Base-by-base conservation (phyloP, 192 early-diverging fungal species). In the Backusella tuberculispora region DNA sequence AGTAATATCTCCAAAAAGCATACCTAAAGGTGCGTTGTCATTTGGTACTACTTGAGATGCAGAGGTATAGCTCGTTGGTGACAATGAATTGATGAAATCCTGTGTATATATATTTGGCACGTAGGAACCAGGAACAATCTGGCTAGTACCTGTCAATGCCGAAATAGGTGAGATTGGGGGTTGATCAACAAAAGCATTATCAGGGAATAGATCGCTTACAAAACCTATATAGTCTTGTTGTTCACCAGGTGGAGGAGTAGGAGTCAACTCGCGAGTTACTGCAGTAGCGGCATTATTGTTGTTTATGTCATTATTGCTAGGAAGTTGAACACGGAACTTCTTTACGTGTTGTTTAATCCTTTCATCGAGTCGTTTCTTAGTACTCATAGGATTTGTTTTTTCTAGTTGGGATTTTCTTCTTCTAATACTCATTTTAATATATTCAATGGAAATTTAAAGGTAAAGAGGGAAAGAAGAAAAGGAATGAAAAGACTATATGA, bases 301-400 rank as follows among this genome's bases (percentile, higher is more conserved):
- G 50, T 9, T 24, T 0, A 12, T 13, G 9, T 21, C 53, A 24
- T 13, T 26, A 46, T 46, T 46, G 29, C 29, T 2, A 34, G 2
- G 29, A 14, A 14, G 6, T 14, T 10, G 45, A 60, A 60, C 0
- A 60, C 53, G 53, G 53, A 60, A 60, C 12, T 12, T 24, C 21
- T 26, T 3, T 60, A 60, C 10, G 24, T 60, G 53, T 4, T 26
- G 66, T 10, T 42, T 67, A 4, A 41, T 41, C n/a, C 37, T n/a
- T 42, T 67, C 41, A 67, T 67, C 66, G 19, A 41, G 40, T 10
- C 66, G 19, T 21, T 67, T 67, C n/a, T 43, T 67, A 12, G 1
- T 41, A n/a, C 7, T 12, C 17, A 19, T n/a, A 3, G 53, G 2
- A 24, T 13, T 24, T 60, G 21, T 3, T 60, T 21, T 60, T 17